Evolutionary conservation across 1,284 basidiomycete genomes (phyloP), one percentile per base, ranked within the genome.

Genomic region (Moesziomyces antarcticus): DNA sequence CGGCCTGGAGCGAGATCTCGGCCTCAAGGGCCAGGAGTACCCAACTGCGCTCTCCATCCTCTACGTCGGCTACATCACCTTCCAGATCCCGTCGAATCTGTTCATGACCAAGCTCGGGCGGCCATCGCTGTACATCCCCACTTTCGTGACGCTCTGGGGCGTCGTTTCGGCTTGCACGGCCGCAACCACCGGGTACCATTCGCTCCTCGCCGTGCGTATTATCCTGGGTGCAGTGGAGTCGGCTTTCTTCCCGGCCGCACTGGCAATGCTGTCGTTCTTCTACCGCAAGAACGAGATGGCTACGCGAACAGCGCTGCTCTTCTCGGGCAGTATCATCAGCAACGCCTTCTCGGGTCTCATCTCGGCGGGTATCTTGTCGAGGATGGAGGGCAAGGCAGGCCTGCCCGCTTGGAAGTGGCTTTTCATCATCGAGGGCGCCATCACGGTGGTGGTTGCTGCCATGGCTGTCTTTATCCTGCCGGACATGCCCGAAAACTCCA

Each of bases 11-110:
- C 52, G 67, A 24, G 82, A 85, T 50, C 80, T 85, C 37, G 47
- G 58, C 35, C 63, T 85, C 22, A 73, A 50, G 68, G 78, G 50
- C 53, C 65, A 46, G 5, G 48, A 78, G 37, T 78, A 65, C 35
- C 56, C 56, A 16, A 91, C 90, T 0, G 84, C 92, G 24, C 84
- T 93, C 33, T 89, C 89, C 22, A 89, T 92, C 65, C 88, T 93
- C 42, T 93, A 91, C 77, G 88, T 92, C 48, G 91, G 91, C 25
- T 93, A 93, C 77, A 89, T 91, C 69, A 83, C 91, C 56, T 91
- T 92, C 89, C 92, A 93, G 82, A 88, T 91, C 52, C 91, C 90
- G 18, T 91, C 81, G 37, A 84, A 84, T 60, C 67, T 82, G 71
- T 41, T 85, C 50, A 73, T 84, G 69, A 71, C 80, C 40, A 79